Evolutionary conservation across 202 grass and related monocot genomes (phyloP).

Genomic region (Eragrostis tef): DNA sequence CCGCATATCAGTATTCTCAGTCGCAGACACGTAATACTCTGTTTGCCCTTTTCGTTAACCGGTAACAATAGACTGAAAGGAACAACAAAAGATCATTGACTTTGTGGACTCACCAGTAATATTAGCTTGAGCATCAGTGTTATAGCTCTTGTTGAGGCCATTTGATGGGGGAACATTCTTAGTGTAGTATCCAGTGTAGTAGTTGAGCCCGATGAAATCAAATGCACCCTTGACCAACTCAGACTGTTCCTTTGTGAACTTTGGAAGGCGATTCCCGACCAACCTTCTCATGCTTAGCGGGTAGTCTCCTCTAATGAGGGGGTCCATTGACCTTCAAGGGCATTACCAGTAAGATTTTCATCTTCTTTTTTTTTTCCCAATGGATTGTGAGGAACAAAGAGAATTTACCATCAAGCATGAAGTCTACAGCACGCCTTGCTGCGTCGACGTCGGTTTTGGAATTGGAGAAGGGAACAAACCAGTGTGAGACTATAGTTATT

Average conservation of each 20-base stretch:
- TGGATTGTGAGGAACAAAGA: no score
- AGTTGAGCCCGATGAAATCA: slow-evolving; percentile 78
- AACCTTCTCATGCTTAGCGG: slow-evolving; percentile 39
- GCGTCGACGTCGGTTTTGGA: slow-evolving; percentile 55
- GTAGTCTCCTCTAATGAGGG: slow-evolving; percentile 45
- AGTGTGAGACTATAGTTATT: slow-evolving; percentile 56
- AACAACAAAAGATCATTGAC: neutral
- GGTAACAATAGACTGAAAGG: neutral
- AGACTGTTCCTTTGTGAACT: slow-evolving; percentile 50
- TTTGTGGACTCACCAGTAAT: slow-evolving; percentile 41
- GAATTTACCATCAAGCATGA: slow-evolving; percentile 77
- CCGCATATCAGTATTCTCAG: no score
- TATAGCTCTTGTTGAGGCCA: slow-evolving; percentile 47
- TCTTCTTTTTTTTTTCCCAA: neutral
- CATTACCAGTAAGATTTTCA: neutral
- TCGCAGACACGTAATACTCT: no score
- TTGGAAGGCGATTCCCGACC: slow-evolving; percentile 58
- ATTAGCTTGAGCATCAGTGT: slow-evolving; percentile 52
- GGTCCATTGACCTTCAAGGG: slow-evolving; percentile 12
- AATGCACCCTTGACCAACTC: slow-evolving; percentile 64
- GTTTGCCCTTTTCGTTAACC: no score
- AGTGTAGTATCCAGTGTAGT: slow-evolving; percentile 64
- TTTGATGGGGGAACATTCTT: slow-evolving; percentile 35
- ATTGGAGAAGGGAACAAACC: slow-evolving; percentile 63
- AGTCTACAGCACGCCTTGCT: slow-evolving; percentile 54